Percentiles rank a stretch among this genome's conserved stretches.
These are phyloP conservation scores for Haplosporangium sp. DNA, from an alignment of 371 early-diverging fungal genomes.

Conservation along the genomic window DNA sequence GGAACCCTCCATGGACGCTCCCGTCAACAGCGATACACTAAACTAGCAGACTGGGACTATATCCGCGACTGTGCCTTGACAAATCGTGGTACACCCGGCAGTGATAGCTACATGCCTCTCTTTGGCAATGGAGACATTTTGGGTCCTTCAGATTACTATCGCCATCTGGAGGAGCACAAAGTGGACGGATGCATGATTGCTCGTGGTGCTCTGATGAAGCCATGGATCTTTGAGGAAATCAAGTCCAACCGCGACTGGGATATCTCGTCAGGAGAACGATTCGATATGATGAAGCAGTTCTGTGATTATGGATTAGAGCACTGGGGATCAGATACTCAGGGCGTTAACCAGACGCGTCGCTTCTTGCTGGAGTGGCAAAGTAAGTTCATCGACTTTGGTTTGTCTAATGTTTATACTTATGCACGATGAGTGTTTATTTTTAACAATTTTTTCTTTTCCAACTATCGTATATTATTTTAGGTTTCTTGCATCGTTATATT, in stretches of 20 bases:
- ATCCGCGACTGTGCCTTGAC: constrained; percentile 69
- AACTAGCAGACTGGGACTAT: constrained; percentile 93
- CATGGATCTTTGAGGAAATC: constrained; percentile 98
- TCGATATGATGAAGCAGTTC: constrained; percentile 90
- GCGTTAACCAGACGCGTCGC: constrained; percentile 86
- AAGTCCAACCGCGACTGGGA: constrained; percentile 89
- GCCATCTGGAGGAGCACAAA: constrained; percentile 65
- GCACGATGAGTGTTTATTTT: not conserved
- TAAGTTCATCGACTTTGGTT: constrained; percentile 4
- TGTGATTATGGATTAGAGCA: constrained; percentile 91
- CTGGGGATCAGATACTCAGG: constrained; percentile 95
- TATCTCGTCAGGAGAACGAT: constrained; percentile 89
- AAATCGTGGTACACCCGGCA: constrained; percentile 64
- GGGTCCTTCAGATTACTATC: constrained; percentile 87
- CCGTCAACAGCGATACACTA: constrained; percentile 93
- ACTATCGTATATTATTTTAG: constrained; percentile 5
- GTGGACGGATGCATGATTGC: constrained; percentile 95
- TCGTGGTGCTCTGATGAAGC: constrained; percentile 82
- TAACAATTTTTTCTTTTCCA: not conserved
- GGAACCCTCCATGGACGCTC: constrained; percentile 91
- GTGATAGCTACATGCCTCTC: constrained; percentile 60
- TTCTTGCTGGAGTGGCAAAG: constrained; percentile 96
- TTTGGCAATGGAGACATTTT: constrained; percentile 94
- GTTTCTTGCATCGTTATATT: constrained; percentile 70
- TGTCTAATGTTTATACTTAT: not conserved